Base-by-base conservation (phyloP, 2,329 filamentous ascomycete species). In the Chaetomiaceae sp. region DNA sequence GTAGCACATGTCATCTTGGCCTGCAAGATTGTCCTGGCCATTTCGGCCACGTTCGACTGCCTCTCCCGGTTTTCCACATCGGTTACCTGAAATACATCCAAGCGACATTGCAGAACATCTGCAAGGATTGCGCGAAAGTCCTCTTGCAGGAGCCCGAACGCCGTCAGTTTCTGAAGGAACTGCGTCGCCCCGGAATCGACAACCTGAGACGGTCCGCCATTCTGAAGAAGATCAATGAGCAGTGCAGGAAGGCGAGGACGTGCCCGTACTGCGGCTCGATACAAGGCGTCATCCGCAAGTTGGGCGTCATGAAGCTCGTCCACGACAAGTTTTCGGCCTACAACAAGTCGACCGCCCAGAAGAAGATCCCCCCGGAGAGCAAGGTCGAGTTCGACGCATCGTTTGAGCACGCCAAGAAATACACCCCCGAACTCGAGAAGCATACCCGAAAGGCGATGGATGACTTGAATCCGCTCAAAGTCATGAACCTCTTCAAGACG, bases 61-160 rank as follows among this genome's bases (percentile, higher is more conserved):
- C 92, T 1, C 75, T 99, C 45, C 93, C 93, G 4, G 89, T 87
- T 38, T 97, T 97, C 65, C 93, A 99, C 66, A 90, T 97, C 58
- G 93, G 93, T 33, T 99, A 96, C 66, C 81, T 99, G 62, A 93
- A 90, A 66, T 90, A 95, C 66, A 89, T 93, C 57, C 92, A 95
- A 65, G 85, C 85, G 39, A 91, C 96, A 50, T 77, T 99, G 20
- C 91, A 97, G 66, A 87, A 93, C 63, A 95, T 99, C 58, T 99
- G 93, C 83, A 99, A 96, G 73, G 84, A 91, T 64, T 99, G 93
- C 66, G 88, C 89, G 20, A 81, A 81, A 55, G 86, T 97, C 6
- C 72, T 99, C 49, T 78, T 99, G 20, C 82, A 86, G 33, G 90
- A 96, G 65, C 73, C 80, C 17, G 89, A 95, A 61, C 83, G 89